Conservation (phyloP, 305 asterid species). For the Solanum hybrid region DNA sequence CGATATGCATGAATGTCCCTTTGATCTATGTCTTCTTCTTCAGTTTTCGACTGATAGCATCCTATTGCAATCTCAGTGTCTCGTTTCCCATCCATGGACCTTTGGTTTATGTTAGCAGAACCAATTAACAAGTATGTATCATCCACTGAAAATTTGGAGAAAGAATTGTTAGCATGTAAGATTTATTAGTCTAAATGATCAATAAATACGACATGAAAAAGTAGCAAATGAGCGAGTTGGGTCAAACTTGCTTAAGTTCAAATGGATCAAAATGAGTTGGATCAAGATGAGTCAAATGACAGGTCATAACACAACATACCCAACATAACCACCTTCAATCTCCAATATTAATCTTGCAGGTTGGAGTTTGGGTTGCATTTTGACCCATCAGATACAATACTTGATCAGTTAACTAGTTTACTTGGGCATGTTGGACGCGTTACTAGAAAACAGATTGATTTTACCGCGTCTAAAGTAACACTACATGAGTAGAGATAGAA, state of each 20-base stretch:
- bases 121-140: conserved; percentile 69
- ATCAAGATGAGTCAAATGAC: background rate
- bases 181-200: background rate
- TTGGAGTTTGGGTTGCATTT: background rate
- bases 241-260: background rate
- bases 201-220: background rate
- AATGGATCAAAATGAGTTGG: too few species aligned
- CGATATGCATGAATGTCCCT: conserved; percentile 58
- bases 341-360: background rate
- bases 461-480: background rate
- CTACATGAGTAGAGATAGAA: background rate
- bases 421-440: background rate
- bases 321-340: background rate
- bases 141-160: conserved; percentile 45
- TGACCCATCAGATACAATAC: background rate
- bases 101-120: conserved; percentile 81
- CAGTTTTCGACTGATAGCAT: conserved; percentile 50
- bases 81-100: conserved; percentile 92
- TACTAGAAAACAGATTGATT: background rate
- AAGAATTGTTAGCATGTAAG: background rate
- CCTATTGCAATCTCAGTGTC: conserved; percentile 94
- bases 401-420: background rate
- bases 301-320: background rate
- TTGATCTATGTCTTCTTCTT: conserved; percentile 16
- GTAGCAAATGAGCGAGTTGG: background rate